These are phyloP conservation scores for Xerocomus minutiporus DNA, from an alignment of 1,284 basidiomycete genomes.

Conservation along the genomic window DNA sequence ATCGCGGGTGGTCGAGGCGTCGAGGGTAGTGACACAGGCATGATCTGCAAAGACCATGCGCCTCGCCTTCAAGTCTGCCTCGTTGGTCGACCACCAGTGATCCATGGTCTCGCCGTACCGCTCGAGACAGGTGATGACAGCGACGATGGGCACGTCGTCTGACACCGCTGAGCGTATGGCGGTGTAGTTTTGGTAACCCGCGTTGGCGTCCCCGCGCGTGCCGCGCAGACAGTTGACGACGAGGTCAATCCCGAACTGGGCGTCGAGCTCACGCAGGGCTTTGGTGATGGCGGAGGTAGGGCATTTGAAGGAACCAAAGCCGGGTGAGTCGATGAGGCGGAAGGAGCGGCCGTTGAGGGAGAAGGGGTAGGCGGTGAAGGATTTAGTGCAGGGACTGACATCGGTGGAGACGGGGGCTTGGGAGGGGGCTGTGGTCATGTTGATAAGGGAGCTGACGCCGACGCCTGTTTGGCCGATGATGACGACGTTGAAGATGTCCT, in stretches of 20 bases:
- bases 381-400: conserved; percentile 27
- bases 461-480: conserved; percentile 31
- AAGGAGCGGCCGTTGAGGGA: conserved; percentile 27
- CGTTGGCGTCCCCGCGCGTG: conserved; percentile 29
- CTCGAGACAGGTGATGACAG: conserved; percentile 29
- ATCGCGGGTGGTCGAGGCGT: conserved; percentile 16
- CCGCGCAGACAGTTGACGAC: conserved; percentile 28
- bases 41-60: conserved; percentile 28
- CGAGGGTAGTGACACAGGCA: conserved; percentile 30
- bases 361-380: conserved; percentile 27
- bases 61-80: conserved; percentile 25
- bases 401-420: conserved; percentile 27
- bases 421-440: conserved; percentile 17
- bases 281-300: conserved; percentile 25
- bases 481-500: conserved; percentile 31
- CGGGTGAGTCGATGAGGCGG: conserved; percentile 31
- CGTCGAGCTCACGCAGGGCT: conserved; percentile 28
- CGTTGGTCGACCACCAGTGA: conserved; percentile 31
- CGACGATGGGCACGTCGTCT: conserved; percentile 32
- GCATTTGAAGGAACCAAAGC: conserved; percentile 29
- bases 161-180: conserved; percentile 30
- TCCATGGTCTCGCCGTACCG: conserved; percentile 28
- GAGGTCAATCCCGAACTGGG: conserved; percentile 26
- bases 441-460: conserved; percentile 27
- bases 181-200: conserved; percentile 27